Evolutionary conservation across 192 early-diverging fungal genomes (phyloP).

Genomic region (Rhizophagus prolifer): DNA sequence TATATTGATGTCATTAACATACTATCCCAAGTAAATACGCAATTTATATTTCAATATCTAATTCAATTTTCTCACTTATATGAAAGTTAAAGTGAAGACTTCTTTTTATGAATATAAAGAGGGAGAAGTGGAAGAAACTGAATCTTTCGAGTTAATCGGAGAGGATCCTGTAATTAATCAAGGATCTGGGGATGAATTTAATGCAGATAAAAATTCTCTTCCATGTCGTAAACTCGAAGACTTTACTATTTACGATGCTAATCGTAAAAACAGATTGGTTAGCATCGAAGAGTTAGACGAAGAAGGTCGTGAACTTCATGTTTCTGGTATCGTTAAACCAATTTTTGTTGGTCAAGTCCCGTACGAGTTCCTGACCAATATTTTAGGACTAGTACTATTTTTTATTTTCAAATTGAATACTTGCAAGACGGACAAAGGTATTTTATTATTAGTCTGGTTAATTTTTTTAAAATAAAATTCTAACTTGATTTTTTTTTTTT

Average conservation of each 20-base stretch:
- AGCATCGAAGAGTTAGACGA: conserved; percentile 48
- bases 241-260: conserved; percentile 30
- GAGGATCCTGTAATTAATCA: conserved; percentile 3
- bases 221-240: conserved; percentile 53
- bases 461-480: background rate
- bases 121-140: conserved; percentile 16
- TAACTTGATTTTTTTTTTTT: background rate
- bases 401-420: conserved; percentile 31
- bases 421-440: conserved; percentile 15
- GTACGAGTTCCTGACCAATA: background rate
- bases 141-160: conserved; percentile 24
- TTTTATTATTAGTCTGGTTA: background rate
- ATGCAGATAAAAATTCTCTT: conserved; percentile 24
- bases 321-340: conserved; percentile 50
- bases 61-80: no score
- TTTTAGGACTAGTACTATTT: conserved; percentile 29
- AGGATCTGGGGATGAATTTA: no score
- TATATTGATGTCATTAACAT: no score
- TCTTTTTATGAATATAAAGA: background rate
- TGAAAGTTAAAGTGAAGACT: background rate
- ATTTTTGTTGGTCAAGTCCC: conserved; percentile 33
- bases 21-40: no score
- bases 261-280: conserved; percentile 9
- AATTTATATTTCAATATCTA: no score
- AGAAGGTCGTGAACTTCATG: conserved; percentile 35